These are phyloP conservation scores for Cubamyces sp. DNA, from an alignment of 768 basidiomycete species.

Conservation along the genomic window DNA sequence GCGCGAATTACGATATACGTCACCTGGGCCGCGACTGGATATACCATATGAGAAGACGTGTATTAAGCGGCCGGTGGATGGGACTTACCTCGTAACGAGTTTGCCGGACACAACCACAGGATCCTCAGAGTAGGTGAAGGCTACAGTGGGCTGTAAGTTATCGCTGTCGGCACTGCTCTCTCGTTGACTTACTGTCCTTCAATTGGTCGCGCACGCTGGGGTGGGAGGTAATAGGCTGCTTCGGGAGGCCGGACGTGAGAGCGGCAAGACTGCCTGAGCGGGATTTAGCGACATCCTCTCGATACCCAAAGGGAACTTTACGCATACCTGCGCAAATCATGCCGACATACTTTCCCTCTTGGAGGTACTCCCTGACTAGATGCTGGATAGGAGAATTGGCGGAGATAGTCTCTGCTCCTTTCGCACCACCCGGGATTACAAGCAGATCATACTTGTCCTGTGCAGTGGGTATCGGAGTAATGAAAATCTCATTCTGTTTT, in stretches of 20 bases:
- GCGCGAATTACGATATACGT: slow-evolving; percentile 21
- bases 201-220: slow-evolving; percentile 67
- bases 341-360: slow-evolving; percentile 61
- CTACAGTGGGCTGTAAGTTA: slow-evolving; percentile 39
- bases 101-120: slow-evolving; percentile 73
- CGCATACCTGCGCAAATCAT: slow-evolving; percentile 84
- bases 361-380: slow-evolving; percentile 60
- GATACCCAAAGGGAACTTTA: neutral
- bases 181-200: slow-evolving; percentile 48
- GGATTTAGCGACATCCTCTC: neutral
- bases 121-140: slow-evolving; percentile 74
- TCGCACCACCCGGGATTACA: slow-evolving; percentile 78
- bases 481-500: neutral
- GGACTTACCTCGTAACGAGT: slow-evolving; percentile 74
- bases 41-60: slow-evolving; percentile 9
- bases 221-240: slow-evolving; percentile 76
- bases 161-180: neutral
- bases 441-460: slow-evolving; percentile 71
- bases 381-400: slow-evolving; percentile 60
- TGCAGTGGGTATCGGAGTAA: slow-evolving; percentile 9
- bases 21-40: slow-evolving; percentile 74
- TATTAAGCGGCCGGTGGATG: neutral
- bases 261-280: slow-evolving; percentile 70
- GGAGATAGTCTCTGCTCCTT: slow-evolving; percentile 77
- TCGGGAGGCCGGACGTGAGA: slow-evolving; percentile 58